A percentile compares a stretch with the other conserved stretches of the same genome.
Conservation (phyloP, 1,284 basidiomycete species). For the Trichosporon faecale region DNA sequence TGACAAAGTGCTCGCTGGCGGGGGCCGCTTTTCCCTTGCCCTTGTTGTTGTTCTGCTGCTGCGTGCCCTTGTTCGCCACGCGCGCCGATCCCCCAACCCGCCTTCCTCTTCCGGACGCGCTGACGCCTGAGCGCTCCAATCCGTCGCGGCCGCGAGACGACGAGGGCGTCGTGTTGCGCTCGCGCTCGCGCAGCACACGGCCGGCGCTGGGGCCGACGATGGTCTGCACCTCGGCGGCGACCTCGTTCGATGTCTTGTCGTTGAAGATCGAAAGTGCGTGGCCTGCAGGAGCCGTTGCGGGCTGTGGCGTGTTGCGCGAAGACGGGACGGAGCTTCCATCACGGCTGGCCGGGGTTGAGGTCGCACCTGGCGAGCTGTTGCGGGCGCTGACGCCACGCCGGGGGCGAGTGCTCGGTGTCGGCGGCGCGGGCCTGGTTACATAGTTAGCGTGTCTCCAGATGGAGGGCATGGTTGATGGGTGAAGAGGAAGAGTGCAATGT, state of each 20-base stretch:
- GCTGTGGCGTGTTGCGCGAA: constrained; percentile 20
- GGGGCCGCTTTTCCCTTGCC: constrained; percentile 35
- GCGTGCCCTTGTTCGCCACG: constrained; percentile 13
- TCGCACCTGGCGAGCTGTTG: constrained; percentile 6
- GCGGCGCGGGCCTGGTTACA: constrained; percentile 15
- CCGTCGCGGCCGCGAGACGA: constrained; percentile 25
- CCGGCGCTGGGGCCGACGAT: constrained; percentile 21
- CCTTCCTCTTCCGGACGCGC: constrained; percentile 42
- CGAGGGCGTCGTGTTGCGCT: constrained; percentile 5
- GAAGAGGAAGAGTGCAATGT: constrained; percentile 1
- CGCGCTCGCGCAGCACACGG: constrained; percentile 15
- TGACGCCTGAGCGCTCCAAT: constrained; percentile 39
- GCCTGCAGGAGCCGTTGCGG: constrained; percentile 9
- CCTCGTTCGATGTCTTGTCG: constrained; percentile 27
- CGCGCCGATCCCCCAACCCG: constrained; percentile 37
- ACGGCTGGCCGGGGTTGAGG: constrained; percentile 13
- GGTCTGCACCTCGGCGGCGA: constrained; percentile 24
- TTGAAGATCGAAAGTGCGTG: constrained; percentile 36
- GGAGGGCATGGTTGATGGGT: constrained; percentile 2
- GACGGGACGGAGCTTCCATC: constrained; percentile 22
- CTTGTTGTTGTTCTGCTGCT: constrained; percentile 24
- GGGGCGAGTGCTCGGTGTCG: constrained; percentile 15
- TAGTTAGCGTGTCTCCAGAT: constrained; percentile 5
- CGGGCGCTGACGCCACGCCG: constrained; percentile 12
- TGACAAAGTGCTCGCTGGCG: constrained; percentile 49